Base-by-base conservation (phyloP, 495 filamentous ascomycete genomes). In the Evansstolkia leycettana region DNA sequence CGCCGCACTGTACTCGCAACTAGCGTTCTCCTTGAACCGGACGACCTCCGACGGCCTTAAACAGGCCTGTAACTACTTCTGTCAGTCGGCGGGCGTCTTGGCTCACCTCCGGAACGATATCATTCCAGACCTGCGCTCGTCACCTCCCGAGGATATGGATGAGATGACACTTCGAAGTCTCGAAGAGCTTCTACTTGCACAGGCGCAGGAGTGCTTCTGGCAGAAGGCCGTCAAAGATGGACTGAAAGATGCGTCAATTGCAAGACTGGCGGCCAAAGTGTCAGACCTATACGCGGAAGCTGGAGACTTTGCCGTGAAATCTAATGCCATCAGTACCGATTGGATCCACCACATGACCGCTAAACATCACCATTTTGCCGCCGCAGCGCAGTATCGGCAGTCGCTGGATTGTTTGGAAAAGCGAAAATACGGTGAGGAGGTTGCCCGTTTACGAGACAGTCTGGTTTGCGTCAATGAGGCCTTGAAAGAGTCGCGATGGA, bases 281-380 rank as follows among this genome's bases (percentile, higher is more conserved):
- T 93, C 84, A 0, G 90, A 98, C 51, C 75, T 90, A 23, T 98
- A 95, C 54, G 81, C 76, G 17, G 65, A 80, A 30, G 84, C 88
- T 10, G 78, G 81, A 1, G 90, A 94, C 37, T 79, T 78, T 34
- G 86, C 85, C 4, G 78, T 89, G 39, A 87, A 84, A 42, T 92
- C 84, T 24, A 80, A 89, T 40, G 78, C 80, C 17, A 82, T 98
- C 40, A 90, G 84, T 46, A 84, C 79, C 30, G 84, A 93, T 38
- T 96, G 90, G 90, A 94, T 98, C 31, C 92, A 98, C 56, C 90
- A 96, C 46, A 90, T 90, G 76, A 83, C 81, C 4, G 90, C 90
- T 2, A 98, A 98, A 55, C 87, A 95, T 46, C 84, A 95, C 51
- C 90, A 98, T 53, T 95, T 98, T 57, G 90, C 90, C 18, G 92